Evolutionary conservation across 1,284 basidiomycete species (phyloP), one percentile per base, ranked within the genome.

Genomic region (Leccinum olivaceoglutinosum): DNA sequence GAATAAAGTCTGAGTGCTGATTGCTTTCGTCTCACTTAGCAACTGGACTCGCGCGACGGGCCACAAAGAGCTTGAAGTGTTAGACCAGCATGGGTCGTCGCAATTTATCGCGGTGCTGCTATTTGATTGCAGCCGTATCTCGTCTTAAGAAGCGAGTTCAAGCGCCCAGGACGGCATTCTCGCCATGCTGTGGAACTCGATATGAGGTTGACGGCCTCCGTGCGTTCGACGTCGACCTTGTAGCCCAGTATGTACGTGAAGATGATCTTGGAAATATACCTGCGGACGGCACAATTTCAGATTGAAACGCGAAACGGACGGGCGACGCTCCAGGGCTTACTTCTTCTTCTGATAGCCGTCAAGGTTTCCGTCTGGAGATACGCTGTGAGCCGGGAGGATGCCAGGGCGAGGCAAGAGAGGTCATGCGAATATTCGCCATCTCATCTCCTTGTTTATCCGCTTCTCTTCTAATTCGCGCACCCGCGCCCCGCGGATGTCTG

Each of bases 291-390:
- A 34, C 44, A 36, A 49, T 53, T 69, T 67, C 41, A 69, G 65
- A 49, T 57, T 54, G 65, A 46, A 64, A 51, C 38, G 32, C 62
- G 58, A 60, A 56, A 61, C 44, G 62, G 61, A 65, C 51, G 64
- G 66, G n/a, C 41, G 64, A 71, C 66, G 62, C 34, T 44, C 63
- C 67, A 57, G 65, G 51, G 82, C 86, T 75, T 80, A 97, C 89
- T 98, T 98, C 80, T 98, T 98, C 85, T 96, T 97, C 80, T 98
- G 95, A 78, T 99, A 97, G 36, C 96, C 96, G 71, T 98, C 96
- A 69, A 99, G 79, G 74, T 96, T 96, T 18, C 96, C 96, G 71
- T 98, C 96, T 95, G 71, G 51, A 14, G 67, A 58, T 39, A 44
- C 58, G 5, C 51, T 56, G 60, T 65, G 57, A 62, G 58, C 38